A percentile compares a stretch with the other conserved stretches of the same genome.
Evolutionary conservation across 2,329 filamentous ascomycete species (phyloP).

Genomic region (Alternaria consortialis): DNA sequence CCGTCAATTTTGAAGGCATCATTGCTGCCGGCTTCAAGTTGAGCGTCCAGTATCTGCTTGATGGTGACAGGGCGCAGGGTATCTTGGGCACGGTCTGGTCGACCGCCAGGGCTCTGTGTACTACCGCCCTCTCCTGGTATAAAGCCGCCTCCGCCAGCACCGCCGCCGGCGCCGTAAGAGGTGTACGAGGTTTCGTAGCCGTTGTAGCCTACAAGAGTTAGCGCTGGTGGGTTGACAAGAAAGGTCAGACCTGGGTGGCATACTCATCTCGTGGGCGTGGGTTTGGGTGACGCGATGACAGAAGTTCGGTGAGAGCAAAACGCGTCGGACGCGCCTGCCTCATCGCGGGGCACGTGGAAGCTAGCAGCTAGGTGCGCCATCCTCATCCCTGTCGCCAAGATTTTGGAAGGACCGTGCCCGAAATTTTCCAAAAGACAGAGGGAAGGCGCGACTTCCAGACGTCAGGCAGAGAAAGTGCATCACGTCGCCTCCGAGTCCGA

Average conservation of each 20-base stretch:
- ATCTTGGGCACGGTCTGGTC: conserved; percentile 73
- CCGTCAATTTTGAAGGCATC: conserved; percentile 83
- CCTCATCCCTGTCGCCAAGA: conserved; percentile 36
- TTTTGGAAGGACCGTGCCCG: conserved; percentile 33
- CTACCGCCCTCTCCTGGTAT: conserved; percentile 63
- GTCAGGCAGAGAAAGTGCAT: conserved; percentile 19
- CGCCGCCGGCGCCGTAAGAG: conserved; percentile 65
- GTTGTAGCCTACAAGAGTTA: conserved; percentile 43
- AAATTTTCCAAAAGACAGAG: conserved; percentile 28
- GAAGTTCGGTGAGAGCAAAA: conserved; percentile 28
- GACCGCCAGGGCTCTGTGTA: conserved; percentile 54
- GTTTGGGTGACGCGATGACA: conserved; percentile 20
- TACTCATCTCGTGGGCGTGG: conserved; percentile 32
- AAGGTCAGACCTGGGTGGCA: background rate
- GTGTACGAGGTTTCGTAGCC: conserved; percentile 62
- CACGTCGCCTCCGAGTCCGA: conserved; percentile 14
- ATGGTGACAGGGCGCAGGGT: conserved; percentile 93
- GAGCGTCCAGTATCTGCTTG: conserved; percentile 88
- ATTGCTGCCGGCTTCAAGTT: conserved; percentile 64
- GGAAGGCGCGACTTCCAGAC: conserved; percentile 8
- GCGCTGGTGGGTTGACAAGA: background rate
- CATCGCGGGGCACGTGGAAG: conserved; percentile 33
- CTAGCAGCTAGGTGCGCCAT: background rate
- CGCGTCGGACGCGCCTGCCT: conserved; percentile 42
- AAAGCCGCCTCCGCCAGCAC: conserved; percentile 67